A percentile compares a stretch with the other conserved stretches of the same genome.
These are phyloP conservation scores for Trypanosoma theileri DNA, from an alignment of 208 protist species.

Conservation along the genomic window DNA sequence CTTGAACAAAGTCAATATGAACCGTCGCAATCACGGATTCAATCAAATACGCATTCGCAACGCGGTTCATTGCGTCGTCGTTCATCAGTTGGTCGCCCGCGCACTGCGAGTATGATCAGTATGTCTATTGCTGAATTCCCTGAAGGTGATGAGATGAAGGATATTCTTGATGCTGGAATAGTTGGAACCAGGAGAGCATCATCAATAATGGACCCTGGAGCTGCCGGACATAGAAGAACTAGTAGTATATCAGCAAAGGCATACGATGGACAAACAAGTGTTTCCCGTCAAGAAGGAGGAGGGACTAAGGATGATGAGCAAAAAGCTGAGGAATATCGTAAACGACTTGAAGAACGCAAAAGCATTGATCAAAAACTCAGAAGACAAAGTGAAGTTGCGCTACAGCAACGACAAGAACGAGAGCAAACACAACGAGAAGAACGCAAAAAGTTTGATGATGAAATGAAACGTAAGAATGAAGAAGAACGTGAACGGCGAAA, in stretches of 20 bases:
- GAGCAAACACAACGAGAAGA: slow-evolving; percentile 29
- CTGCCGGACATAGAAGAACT: neutral
- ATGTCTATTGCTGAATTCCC: slow-evolving; percentile 67
- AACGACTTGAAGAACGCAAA: too few species aligned
- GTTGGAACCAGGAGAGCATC: neutral
- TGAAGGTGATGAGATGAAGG: slow-evolving; percentile 50
- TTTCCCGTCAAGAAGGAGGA: too few species aligned
- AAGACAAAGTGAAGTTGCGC: too few species aligned
- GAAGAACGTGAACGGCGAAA: slow-evolving; percentile 35
- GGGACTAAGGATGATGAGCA: too few species aligned
- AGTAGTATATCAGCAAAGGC: slow-evolving; percentile 33
- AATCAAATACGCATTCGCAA: slow-evolving; percentile 7
- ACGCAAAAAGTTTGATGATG: slow-evolving; percentile 33
- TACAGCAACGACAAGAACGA: slow-evolving; percentile 36
- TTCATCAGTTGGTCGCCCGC: slow-evolving; percentile 34
- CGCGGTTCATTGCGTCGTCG: slow-evolving; percentile 29
- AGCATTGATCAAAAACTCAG: too few species aligned
- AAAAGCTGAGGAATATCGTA: too few species aligned
- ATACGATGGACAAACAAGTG: too few species aligned
- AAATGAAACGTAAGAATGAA: slow-evolving; percentile 44
- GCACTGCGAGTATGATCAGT: slow-evolving; percentile 30
- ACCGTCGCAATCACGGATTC: slow-evolving; percentile 1
- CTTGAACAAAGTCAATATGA: neutral
- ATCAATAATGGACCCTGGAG: slow-evolving; percentile 2
- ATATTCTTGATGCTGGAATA: slow-evolving; percentile 17